Evolutionary conservation across 2,329 filamentous ascomycete genomes (phyloP), one percentile per base, ranked within the genome.

Genomic region (Ambrosiella beaveri): DNA sequence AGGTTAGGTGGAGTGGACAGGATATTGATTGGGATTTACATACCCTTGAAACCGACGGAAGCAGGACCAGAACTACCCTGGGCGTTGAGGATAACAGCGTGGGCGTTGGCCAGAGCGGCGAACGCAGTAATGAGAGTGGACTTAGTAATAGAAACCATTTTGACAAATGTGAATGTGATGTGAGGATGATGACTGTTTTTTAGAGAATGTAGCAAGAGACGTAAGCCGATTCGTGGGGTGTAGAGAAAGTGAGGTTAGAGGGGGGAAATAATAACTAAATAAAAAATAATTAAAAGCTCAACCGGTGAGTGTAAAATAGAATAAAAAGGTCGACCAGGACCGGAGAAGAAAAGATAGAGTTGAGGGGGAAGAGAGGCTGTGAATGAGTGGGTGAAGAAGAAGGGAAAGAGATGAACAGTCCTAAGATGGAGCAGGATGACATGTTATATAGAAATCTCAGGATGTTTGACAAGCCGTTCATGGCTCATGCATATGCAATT

Each of bases 31-130:
- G 38, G 38, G 27, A 49, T 8, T 38, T 6, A 57, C 58, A 35
- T 45, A 73, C 74, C 73, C 66, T 73, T 68, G 64, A 76, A 77
- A n/a, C 74, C 76, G 52, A 76, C 66, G 60, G 73, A 75, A 9
- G 69, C 63, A 15, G 74, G 74, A 1, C 72, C 73, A 0, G 66
- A 41, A n/a, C 69, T 62, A 54, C 75, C 75, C 59, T 75, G 71
- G 11, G 72, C 75, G 37, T 64, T 67, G 50, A 76, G 65, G 60
- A 78, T 73, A 38, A 75, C 73, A 36, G 70, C 71, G 62, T 78
- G 76, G 36, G 68, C 72, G 27, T 67, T 66, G 56, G 65, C 67
- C 13, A 74, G 58, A 27, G 68, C 51, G 13, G 56, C 59, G 19
- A 57, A 60, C 19, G 55, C 55, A 12, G 59, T 65, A 62, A 70